Evolutionary conservation across 352 stramenopile genomes (phyloP).

Genomic region (Pythium rishiriense): DNA sequence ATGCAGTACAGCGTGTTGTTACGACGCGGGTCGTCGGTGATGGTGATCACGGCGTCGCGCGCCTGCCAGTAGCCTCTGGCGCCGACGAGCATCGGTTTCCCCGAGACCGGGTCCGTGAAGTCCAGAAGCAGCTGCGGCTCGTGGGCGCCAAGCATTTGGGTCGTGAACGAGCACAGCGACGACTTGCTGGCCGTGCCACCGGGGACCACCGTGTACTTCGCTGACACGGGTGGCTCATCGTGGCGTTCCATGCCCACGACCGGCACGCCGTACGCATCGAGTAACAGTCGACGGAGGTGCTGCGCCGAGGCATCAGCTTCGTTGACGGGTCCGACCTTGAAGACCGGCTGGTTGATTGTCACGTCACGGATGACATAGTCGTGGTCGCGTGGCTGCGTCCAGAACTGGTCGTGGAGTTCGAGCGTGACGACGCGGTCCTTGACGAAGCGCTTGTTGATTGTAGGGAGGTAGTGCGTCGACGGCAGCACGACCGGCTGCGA

Average conservation of each 20-base stretch:
- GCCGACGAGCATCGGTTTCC: conserved; percentile 12
- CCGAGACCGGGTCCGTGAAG: conserved; percentile 19
- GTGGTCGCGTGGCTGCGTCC: conserved; percentile 12
- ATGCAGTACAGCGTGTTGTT: conserved; percentile 12
- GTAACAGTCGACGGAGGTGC: conserved; percentile 8
- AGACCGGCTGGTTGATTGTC: conserved; percentile 7
- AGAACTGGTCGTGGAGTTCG: conserved; percentile 18
- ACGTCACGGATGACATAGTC: conserved; percentile 15
- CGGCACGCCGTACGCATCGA: conserved; percentile 24
- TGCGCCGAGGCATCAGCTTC: conserved; percentile 1
- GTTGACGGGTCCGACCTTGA: conserved; percentile 10
- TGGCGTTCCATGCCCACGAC: conserved; percentile 17
- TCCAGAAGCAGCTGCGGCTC: conserved; percentile 17
- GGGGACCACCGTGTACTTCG: conserved; percentile 21
- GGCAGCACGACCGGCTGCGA: conserved; percentile 2
- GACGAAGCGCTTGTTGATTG: conserved; percentile 23
- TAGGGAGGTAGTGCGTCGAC: conserved; percentile 10
- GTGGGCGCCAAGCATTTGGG: conserved; percentile 6
- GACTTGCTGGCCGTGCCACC: conserved; percentile 2
- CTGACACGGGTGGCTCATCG: background rate
- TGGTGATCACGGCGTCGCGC: conserved; percentile 19
- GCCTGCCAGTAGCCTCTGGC: conserved; percentile 11
- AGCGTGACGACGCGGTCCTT: conserved; percentile 19
- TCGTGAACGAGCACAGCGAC: conserved; percentile 8
- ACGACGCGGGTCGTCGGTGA: conserved; percentile 7